Conservation (phyloP, 768 basidiomycete genomes). For the Sporobolomyces pararoseus region DNA sequence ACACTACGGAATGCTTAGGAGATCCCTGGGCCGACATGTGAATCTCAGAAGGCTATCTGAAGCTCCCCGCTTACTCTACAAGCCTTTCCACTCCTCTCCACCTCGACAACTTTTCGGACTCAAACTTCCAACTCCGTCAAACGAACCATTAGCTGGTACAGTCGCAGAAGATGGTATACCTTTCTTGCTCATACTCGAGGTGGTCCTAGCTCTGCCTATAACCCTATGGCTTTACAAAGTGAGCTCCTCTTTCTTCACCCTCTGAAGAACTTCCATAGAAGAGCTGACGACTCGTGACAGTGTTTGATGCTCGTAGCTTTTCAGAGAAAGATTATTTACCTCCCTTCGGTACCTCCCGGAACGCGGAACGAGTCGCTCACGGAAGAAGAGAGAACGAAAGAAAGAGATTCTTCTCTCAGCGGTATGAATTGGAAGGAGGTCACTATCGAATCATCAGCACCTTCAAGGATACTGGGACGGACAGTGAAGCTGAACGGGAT, state of each 20-base stretch:
- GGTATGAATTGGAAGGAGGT: conserved; percentile 48
- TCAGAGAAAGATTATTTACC: conserved; percentile 58
- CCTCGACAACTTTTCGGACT: conserved; percentile 2
- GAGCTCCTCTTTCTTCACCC: background rate
- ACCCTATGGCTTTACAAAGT: conserved; percentile 55
- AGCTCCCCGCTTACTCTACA: background rate
- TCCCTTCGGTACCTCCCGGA: conserved; percentile 55
- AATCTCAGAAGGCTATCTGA: too few species aligned
- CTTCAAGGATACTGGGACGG: conserved; percentile 19
- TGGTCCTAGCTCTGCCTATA: conserved; percentile 51
- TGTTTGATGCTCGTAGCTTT: conserved; percentile 56
- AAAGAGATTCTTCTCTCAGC: conserved; percentile 42
- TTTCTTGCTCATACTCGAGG: conserved; percentile 19
- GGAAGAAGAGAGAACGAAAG: background rate
- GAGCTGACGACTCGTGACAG: conserved; percentile 44
- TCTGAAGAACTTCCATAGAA: background rate
- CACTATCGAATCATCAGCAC: conserved; percentile 39
- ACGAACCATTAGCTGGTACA: conserved; percentile 32
- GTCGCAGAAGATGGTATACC: background rate
- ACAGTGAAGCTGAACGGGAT: conserved; percentile 46
- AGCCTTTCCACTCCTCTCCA: background rate
- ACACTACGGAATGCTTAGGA: background rate
- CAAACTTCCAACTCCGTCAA: conserved; percentile 13
- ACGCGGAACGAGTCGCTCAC: conserved; percentile 51
- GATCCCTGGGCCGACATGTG: background rate